A percentile compares a stretch with the other conserved stretches of the same genome.
These are phyloP conservation scores for Candida schatavii DNA, from an alignment of 805 yeast species.

Conservation along the genomic window DNA sequence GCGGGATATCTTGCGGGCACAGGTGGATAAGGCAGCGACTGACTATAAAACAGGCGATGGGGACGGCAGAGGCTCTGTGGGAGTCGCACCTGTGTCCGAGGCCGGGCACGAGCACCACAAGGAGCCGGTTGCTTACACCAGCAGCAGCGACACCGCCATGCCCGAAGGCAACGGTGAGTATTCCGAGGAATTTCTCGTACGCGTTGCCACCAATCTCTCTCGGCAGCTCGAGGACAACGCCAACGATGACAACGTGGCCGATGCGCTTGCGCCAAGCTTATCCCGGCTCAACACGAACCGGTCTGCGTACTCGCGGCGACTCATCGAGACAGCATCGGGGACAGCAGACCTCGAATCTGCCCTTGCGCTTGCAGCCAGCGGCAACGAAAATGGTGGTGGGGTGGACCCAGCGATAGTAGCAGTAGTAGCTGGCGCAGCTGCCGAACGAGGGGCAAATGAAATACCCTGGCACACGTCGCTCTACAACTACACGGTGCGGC, in stretches of 20 bases:
- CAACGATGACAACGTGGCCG: conserved; percentile 37
- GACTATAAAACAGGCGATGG: conserved; percentile 7
- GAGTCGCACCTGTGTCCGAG: conserved; percentile 5
- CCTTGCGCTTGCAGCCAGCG: too few species aligned
- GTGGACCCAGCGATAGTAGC: conserved; percentile 13
- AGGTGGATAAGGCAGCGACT: not conserved
- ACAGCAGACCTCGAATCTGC: conserved; percentile 3
- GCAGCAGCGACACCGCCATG: too few species aligned
- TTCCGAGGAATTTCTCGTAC: conserved; percentile 23
- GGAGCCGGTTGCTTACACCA: too few species aligned
- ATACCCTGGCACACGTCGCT: conserved; percentile 19
- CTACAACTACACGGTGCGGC: conserved; percentile 53
- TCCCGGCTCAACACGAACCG: conserved; percentile 34
- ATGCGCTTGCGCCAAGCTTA: conserved; percentile 37
- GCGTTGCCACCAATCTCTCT: conserved; percentile 33
- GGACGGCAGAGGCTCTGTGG: conserved; percentile 2
- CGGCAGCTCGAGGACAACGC: conserved; percentile 7
- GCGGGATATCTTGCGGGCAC: conserved; percentile 34
- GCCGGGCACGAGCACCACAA: not conserved
- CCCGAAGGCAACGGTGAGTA: conserved; percentile 3
- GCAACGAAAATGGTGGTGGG: too few species aligned
- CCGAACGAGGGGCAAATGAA: conserved; percentile 11
- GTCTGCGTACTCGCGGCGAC: conserved; percentile 27
- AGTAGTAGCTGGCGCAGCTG: conserved; percentile 13
- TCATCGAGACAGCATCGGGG: conserved; percentile 19